Conservation (phyloP, 176 grass and related monocot genomes). For the Tillandsia leiboldiana region DNA sequence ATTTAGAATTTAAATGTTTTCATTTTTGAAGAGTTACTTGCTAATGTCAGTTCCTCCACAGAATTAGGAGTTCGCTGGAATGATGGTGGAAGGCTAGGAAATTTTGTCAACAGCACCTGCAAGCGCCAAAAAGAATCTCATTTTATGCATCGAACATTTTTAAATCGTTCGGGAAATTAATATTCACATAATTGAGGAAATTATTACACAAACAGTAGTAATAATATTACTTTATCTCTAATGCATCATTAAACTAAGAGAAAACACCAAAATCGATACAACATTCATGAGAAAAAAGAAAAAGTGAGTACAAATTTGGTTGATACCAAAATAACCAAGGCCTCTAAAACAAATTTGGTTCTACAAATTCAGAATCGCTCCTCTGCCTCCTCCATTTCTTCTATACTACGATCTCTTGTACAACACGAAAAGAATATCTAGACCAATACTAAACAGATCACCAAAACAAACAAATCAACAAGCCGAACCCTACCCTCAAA, state of each 20-base stretch:
- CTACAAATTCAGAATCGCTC: no score
- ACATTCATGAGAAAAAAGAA: neutral
- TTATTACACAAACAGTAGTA: no score
- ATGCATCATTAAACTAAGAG: no score
- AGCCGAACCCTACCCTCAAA: no score
- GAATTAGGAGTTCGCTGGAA: conserved; percentile 74
- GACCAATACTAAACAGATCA: neutral
- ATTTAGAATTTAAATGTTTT: neutral
- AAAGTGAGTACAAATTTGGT: no score
- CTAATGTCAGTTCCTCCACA: conserved; percentile 65
- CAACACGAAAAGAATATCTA: neutral
- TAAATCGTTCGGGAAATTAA: neutral
- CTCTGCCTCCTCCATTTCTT: no score
- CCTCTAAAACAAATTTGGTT: no score
- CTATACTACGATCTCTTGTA: no score
- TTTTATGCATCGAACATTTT: neutral
- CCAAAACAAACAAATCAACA: neutral
- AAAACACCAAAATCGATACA: neutral
- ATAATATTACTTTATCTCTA: no score
- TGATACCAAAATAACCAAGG: no score
- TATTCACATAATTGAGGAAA: no score
- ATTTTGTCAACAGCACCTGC: conserved; percentile 83
- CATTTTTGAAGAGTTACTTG: conserved; percentile 37
- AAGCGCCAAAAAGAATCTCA: conserved; percentile 4
- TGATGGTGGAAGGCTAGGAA: conserved; percentile 66